Evolutionary conservation across 1,284 basidiomycete species (phyloP), one percentile per base, ranked within the genome.

Genomic region (Cutaneotrichosporon cavernicola): DNA sequence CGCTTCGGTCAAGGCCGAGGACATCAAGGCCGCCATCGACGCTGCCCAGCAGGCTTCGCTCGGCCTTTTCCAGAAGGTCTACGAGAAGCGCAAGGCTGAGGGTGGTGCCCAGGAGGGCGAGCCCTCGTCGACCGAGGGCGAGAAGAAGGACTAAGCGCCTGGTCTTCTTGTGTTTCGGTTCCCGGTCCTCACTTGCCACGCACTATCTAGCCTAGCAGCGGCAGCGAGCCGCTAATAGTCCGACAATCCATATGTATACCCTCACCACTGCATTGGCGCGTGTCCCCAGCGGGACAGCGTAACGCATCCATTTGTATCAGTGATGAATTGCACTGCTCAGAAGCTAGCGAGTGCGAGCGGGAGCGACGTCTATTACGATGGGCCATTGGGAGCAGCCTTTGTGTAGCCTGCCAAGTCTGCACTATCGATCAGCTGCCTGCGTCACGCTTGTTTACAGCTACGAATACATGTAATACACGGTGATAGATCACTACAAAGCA

Each of bases 31-130:
- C 81, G 95, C 94, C 86, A 90, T 97, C 76, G 88, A 87, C 80
- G 91, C 94, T 83, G 93, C 93, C n/a, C 95, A 99, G 80, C 90
- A 92, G 79, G 94, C 95, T 50, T 96, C 92, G 36, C 87, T 99
- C 56, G 92, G 92, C 72, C 89, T 99, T 70, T 99, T 98, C 93
- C 91, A 97, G 84, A 97, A 96, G 88, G 90, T 95, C 32, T 97
- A 97, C 82, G 92, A 97, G 86, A 92, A 64, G 61, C 52, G 85
- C 70, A 81, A 81, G 65, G 71, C 84, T 4, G 65, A 72, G 65
- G 68, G 73, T 51, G 50, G 67, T 55, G 13, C 61, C 53, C 31
- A 55, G 30, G 81, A 84, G n/a, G 58, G 58, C 49, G 21, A 14
- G 13, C 22, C 57, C 40, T 66, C 80, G 40, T 66, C 81, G 11